Conservation (phyloP, 2,329 filamentous ascomycete species). For the Verticillium isaacii region DNA sequence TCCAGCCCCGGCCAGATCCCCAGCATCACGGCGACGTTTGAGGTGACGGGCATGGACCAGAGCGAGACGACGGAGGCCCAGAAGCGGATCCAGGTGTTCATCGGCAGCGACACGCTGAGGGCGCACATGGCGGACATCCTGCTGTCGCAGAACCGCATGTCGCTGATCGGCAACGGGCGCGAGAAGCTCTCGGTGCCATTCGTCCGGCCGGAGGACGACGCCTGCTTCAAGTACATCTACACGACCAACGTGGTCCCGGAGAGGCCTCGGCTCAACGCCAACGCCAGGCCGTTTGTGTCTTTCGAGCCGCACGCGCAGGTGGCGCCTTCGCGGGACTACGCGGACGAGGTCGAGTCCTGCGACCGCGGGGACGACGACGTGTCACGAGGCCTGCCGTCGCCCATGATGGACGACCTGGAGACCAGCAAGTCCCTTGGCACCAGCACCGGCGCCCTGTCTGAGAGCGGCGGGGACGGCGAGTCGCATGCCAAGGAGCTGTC, state of each 20-base stretch:
- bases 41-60: slow-evolving; percentile 58
- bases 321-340: background rate
- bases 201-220: slow-evolving; percentile 85
- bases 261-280: slow-evolving; percentile 55
- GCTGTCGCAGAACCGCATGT: slow-evolving; percentile 87
- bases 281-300: slow-evolving; percentile 34
- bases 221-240: slow-evolving; percentile 70
- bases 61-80: slow-evolving; percentile 38
- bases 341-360: background rate
- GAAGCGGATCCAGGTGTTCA: slow-evolving; percentile 74
- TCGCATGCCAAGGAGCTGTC: slow-evolving; percentile 20
- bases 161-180: slow-evolving; percentile 78
- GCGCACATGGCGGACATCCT: slow-evolving; percentile 85
- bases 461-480: slow-evolving; percentile 40
- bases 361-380: slow-evolving; percentile 18
- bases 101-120: slow-evolving; percentile 84
- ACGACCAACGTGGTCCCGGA: slow-evolving; percentile 54
- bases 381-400: slow-evolving; percentile 6
- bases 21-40: slow-evolving; percentile 73
- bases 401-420: slow-evolving; percentile 3
- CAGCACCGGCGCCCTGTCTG: slow-evolving; percentile 21
- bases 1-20: slow-evolving; percentile 73
- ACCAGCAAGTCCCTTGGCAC: slow-evolving; percentile 11
- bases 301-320: slow-evolving; percentile 19
- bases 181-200: slow-evolving; percentile 88